phyloP scores from a whole-genome alignment of 2,329 filamentous ascomycete species.

The Aureobasidium sp. region DNA sequence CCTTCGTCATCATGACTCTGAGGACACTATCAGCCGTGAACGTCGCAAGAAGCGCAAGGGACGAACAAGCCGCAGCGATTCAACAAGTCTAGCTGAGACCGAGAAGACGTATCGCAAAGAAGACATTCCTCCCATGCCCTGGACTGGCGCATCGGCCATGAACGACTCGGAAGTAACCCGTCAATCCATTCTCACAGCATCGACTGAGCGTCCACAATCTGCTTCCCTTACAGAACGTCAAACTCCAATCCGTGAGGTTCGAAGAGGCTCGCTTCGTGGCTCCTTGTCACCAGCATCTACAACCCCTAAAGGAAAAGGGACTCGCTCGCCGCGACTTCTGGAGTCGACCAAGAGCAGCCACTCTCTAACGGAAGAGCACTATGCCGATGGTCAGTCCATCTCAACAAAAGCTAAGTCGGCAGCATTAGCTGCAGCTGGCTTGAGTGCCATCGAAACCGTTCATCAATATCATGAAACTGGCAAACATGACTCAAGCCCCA shows the following conservation, averaged over 20 bases:
- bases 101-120: conserved; percentile 44
- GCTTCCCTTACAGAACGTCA: conserved; percentile 53
- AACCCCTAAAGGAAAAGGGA: conserved; percentile 47
- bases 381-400: conserved; percentile 33
- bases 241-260: conserved; percentile 56
- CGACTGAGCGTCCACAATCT: conserved; percentile 65
- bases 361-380: conserved; percentile 45
- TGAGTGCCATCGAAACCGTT: conserved; percentile 26
- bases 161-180: conserved; percentile 82
- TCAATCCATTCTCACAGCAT: conserved; percentile 76
- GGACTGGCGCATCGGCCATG: conserved; percentile 65
- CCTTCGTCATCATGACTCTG: conserved; percentile 58
- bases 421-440: conserved; percentile 34
- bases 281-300: conserved; percentile 51
- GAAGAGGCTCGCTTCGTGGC: conserved; percentile 48
- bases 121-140: conserved; percentile 72
- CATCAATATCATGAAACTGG: background rate
- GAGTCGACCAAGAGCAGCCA: conserved; percentile 60
- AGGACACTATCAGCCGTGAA: conserved; percentile 44
- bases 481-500: conserved; percentile 63
- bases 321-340: conserved; percentile 51
- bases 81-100: conserved; percentile 45
- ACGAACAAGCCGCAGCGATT: conserved; percentile 45
- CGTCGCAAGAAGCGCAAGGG: conserved; percentile 41
- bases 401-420: conserved; percentile 33